Percentiles rank a stretch among this genome's conserved stretches.
Conservation (phyloP, 2,329 filamentous ascomycete species). For the Botrytis galanthina region DNA sequence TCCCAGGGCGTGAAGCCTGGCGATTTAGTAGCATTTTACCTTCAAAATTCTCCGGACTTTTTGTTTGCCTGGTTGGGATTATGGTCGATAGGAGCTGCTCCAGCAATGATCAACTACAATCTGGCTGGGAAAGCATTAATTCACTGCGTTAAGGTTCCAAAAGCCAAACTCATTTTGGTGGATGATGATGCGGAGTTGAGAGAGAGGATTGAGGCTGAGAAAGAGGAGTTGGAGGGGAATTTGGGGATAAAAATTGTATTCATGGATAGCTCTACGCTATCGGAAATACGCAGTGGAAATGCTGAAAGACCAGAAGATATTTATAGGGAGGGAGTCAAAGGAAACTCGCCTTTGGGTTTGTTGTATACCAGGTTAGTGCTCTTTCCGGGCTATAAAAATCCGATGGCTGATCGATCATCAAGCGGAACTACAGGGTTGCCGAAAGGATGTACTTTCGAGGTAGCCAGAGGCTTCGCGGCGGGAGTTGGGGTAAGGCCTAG, state of each 20-base stretch:
- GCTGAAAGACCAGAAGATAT: constrained; percentile 54
- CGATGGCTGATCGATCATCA: not conserved
- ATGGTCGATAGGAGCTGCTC: constrained; percentile 64
- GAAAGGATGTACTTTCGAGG: constrained; percentile 65
- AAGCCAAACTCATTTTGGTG: constrained; percentile 55
- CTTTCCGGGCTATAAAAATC: not conserved
- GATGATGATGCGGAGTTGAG: constrained; percentile 53
- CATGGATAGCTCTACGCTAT: constrained; percentile 50
- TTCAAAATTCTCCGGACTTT: constrained; percentile 67
- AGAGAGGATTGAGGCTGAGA: constrained; percentile 56
- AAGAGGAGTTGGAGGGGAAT: constrained; percentile 47
- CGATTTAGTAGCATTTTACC: constrained; percentile 63
- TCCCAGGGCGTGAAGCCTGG: constrained; percentile 56
- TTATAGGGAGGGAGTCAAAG: constrained; percentile 51
- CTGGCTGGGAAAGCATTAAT: constrained; percentile 61
- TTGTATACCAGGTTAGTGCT: constrained; percentile 63
- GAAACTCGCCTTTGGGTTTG: constrained; percentile 57
- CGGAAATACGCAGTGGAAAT: constrained; percentile 47
- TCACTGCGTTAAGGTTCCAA: constrained; percentile 61
- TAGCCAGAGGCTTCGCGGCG: constrained; percentile 42
- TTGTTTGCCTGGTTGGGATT: constrained; percentile 63
- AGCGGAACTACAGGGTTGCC: constrained; percentile 74
- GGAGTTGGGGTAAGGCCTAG: constrained; percentile 30
- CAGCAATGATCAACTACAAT: constrained; percentile 71
- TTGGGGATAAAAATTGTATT: constrained; percentile 54